These are phyloP conservation scores for Pulveroboletus ravenelii DNA, from an alignment of 768 basidiomycete genomes.

Conservation along the genomic window DNA sequence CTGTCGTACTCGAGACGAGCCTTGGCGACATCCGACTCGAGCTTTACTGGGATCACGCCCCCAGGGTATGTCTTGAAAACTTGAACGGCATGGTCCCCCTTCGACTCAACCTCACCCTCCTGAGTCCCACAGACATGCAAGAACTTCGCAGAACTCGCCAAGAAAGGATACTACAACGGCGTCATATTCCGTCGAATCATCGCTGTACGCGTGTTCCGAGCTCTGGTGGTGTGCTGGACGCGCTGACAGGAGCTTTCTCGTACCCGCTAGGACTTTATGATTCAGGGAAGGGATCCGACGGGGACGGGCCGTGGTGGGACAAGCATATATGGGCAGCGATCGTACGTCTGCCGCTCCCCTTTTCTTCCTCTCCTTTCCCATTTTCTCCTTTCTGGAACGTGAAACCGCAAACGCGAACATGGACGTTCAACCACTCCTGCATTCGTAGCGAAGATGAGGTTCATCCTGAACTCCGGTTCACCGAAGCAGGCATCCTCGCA, in stretches of 20 bases:
- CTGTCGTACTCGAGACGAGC: conserved; percentile 76
- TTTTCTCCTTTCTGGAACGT: no score
- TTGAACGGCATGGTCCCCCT: not conserved
- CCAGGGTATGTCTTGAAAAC: conserved; percentile 41
- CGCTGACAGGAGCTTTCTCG: not conserved
- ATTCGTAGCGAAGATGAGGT: conserved; percentile 80
- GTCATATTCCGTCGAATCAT: conserved; percentile 91
- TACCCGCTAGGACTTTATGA: conserved; percentile 83
- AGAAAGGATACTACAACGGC: conserved; percentile 88
- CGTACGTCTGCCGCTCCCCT: conserved; percentile 42
- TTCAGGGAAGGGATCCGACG: conserved; percentile 93
- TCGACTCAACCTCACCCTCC: not conserved
- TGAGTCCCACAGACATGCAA: conserved; percentile 69
- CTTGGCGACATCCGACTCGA: conserved; percentile 86
- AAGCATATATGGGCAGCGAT: conserved; percentile 85
- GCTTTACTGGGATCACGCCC: conserved; percentile 90
- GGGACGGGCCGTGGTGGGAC: conserved; percentile 92
- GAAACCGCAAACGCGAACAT: no score
- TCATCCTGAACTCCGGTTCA: conserved; percentile 86
- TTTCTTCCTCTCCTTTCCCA: not conserved
- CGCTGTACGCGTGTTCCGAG: conserved; percentile 40
- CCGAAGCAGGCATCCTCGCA: conserved; percentile 92
- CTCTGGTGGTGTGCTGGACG: not conserved
- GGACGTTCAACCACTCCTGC: not conserved
- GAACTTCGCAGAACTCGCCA: conserved; percentile 89